These are phyloP conservation scores for Penicillium ochrochloron DNA, from an alignment of 495 filamentous ascomycete species.

Conservation along the genomic window DNA sequence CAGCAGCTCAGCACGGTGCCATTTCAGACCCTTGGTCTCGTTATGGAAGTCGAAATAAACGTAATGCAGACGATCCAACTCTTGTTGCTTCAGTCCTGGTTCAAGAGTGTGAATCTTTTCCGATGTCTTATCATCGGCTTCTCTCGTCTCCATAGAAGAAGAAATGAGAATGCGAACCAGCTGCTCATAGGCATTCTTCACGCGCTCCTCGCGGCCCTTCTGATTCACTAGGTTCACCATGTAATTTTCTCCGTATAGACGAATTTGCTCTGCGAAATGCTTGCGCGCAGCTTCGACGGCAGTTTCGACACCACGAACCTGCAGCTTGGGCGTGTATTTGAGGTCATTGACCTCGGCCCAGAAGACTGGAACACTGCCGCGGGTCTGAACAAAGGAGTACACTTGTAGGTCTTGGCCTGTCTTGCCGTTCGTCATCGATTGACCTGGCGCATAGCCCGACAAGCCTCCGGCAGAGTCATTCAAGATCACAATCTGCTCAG, in stretches of 20 bases:
- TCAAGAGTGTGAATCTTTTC: slow-evolving; percentile 85
- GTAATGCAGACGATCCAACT: slow-evolving; percentile 86
- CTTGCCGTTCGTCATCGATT: slow-evolving; percentile 73
- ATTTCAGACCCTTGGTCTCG: slow-evolving; percentile 91
- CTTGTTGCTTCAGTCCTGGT: slow-evolving; percentile 58
- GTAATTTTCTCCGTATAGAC: slow-evolving; percentile 92
- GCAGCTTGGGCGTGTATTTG: slow-evolving; percentile 84
- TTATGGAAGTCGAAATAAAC: slow-evolving; percentile 98
- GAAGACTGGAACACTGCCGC: slow-evolving; percentile 91
- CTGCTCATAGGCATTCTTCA: slow-evolving; percentile 93
- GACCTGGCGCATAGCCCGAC: slow-evolving; percentile 80
- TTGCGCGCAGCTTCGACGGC: slow-evolving; percentile 75
- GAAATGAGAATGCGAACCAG: slow-evolving; percentile 76
- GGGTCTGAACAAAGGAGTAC: slow-evolving; percentile 90
- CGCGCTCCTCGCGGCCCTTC: slow-evolving; percentile 79
- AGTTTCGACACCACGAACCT: slow-evolving; percentile 83
- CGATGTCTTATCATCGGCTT: slow-evolving; percentile 59
- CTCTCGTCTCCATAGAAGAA: slow-evolving; percentile 64
- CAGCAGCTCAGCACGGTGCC: slow-evolving; percentile 88
- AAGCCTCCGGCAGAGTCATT: slow-evolving; percentile 77
- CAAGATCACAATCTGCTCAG: slow-evolving; percentile 86
- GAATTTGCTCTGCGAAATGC: slow-evolving; percentile 92
- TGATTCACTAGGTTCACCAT: slow-evolving; percentile 97
- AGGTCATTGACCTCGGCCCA: slow-evolving; percentile 95
- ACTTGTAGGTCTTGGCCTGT: slow-evolving; percentile 80